phyloP scores from a whole-genome alignment of 768 basidiomycete genomes.

The Lentinula raphanica region DNA sequence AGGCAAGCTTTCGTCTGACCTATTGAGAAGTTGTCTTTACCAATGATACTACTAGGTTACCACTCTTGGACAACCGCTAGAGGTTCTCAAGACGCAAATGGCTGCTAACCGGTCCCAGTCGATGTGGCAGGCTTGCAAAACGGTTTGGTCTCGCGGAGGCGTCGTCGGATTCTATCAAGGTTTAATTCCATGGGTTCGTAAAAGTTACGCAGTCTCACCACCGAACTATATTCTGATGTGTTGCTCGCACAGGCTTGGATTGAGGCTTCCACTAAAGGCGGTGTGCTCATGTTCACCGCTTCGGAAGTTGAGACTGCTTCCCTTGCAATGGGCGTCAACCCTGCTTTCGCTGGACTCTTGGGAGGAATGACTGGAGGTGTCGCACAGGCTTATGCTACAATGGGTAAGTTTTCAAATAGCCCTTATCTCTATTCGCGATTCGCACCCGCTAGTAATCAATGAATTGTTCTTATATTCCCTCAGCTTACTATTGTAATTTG shows the following conservation, averaged over 20 bases:
- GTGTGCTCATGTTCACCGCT: slow-evolving; percentile 91
- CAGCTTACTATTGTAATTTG: slow-evolving; percentile 3
- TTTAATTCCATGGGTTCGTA: slow-evolving; percentile 91
- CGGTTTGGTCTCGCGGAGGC: slow-evolving; percentile 92
- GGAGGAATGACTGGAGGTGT: slow-evolving; percentile 98
- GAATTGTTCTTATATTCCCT: slow-evolving; percentile 6
- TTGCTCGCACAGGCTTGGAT: slow-evolving; percentile 80
- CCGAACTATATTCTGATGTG: slow-evolving; percentile 4
- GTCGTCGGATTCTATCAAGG: slow-evolving; percentile 92
- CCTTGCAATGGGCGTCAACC: slow-evolving; percentile 63
- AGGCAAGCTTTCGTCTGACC: slow-evolving; percentile 47
- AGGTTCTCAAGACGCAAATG: slow-evolving; percentile 99
- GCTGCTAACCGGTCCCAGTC: slow-evolving; percentile 91
- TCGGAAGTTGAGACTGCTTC: slow-evolving; percentile 84
- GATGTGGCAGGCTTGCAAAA: slow-evolving; percentile 79
- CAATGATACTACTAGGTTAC: slow-evolving; percentile 65
- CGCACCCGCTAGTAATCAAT: slow-evolving; percentile 9
- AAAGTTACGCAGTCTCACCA: too few relatives aligned
- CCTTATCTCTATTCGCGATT: slow-evolving; percentile 7
- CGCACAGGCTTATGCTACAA: slow-evolving; percentile 98
- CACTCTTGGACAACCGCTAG: slow-evolving; percentile 94
- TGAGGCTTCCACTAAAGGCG: slow-evolving; percentile 98
- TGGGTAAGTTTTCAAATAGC: slow-evolving; percentile 63
- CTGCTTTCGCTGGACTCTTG: slow-evolving; percentile 80
- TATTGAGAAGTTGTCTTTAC: background rate